Evolutionary conservation across 371 early-diverging fungal genomes (phyloP), one percentile per base, ranked within the genome.

Genomic region (Mycotypha africana): DNA sequence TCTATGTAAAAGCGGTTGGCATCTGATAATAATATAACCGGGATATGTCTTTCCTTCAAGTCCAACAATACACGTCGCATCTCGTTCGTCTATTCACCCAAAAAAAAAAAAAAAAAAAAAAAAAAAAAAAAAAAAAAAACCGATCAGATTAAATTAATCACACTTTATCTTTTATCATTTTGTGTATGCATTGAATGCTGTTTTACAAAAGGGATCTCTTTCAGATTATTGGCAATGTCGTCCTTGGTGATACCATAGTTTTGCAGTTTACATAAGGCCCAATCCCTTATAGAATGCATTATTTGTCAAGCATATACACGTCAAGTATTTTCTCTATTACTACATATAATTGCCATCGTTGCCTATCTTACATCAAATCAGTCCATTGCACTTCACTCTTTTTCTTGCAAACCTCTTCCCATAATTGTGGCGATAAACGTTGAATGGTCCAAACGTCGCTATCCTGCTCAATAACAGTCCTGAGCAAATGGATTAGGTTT

Each of bases 1-100:
- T 86, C 79, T 28, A 91, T 88, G 53, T 76, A 87, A 26, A 84
- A 53, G 1, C 79, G 76, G 54, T 91, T 91, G 35, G 88, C 83
- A 56, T 91, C 91, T 4, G 88, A 85, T 23, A 85, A 47, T 33
- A 87, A 74, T 20, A 78, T 58, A 19, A 85, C 68, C 15, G 82
- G 80, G 3, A 78, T 65, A 14, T 79, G 64, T 24, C 63, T 61
- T 9, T 53, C 42, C 19, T 72, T 67, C 38, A 84, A 65, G 11
- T 65, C 42, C 37, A 70, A 52, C 22, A 79, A 41, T 1, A 79
- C 63, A 26, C 58, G 59, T 19, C 70, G 51, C 71, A 85, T 82
- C 17, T 79, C 81, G 7, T 72, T 66, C 7, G 67, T 48, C 82
- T 82, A 49, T 8, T 12, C 24, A 4, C n/a, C n/a, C n/a, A n/a